Conservation (phyloP, 495 filamentous ascomycete genomes). For the Penicillium chermesinum region DNA sequence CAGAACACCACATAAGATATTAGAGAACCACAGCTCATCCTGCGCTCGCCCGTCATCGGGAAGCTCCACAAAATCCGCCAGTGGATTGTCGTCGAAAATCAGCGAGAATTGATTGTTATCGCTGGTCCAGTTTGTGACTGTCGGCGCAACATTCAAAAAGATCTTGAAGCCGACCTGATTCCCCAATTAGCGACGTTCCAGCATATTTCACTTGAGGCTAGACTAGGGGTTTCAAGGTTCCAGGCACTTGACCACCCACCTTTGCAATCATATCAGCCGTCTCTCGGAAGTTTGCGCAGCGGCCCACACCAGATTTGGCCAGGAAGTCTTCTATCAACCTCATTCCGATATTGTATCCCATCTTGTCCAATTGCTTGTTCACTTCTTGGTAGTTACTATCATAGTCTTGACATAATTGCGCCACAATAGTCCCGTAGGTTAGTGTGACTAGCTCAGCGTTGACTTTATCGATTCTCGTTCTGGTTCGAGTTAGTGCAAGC, state of each 20-base stretch:
- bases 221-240: not conserved
- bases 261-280: conserved; percentile 96
- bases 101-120: conserved; percentile 96
- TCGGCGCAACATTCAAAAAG: conserved; percentile 95
- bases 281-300: conserved; percentile 89
- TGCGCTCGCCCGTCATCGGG: conserved; percentile 94
- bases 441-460: conserved; percentile 94
- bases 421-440: conserved; percentile 96
- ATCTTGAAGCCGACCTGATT: conserved; percentile 94
- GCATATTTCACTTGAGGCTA: not conserved
- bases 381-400: conserved; percentile 86
- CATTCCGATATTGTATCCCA: conserved; percentile 98
- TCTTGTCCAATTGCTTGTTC: conserved; percentile 96
- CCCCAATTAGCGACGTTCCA: not conserved
- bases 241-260: conserved; percentile 41
- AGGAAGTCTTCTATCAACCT: conserved; percentile 97
- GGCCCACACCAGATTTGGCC: conserved; percentile 82
- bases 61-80: conserved; percentile 95
- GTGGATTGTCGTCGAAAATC: conserved; percentile 92
- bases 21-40: conserved; percentile 97
- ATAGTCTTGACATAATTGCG: conserved; percentile 92
- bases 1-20: conserved; percentile 90
- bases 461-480: conserved; percentile 64
- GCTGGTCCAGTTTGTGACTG: conserved; percentile 89
- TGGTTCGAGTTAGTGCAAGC: conserved; percentile 20